Conservation (phyloP, 768 basidiomycete genomes). For the Guyanaporus albipodus region DNA sequence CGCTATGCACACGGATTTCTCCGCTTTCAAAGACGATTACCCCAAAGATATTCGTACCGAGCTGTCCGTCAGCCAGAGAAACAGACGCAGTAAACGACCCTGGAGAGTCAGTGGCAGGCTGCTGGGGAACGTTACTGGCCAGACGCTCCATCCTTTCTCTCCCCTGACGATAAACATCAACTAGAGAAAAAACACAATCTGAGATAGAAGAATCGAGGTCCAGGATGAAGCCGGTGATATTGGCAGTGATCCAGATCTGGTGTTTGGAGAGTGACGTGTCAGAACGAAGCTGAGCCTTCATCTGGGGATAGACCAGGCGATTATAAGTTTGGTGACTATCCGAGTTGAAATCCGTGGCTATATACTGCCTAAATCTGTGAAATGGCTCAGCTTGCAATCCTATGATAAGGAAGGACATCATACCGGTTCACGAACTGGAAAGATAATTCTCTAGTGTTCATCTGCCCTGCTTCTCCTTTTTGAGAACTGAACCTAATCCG, state of each 20-base stretch:
- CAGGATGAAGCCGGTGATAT: constrained; percentile 79
- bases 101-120: background rate
- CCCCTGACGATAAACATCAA: constrained; percentile 82
- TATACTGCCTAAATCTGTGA: constrained; percentile 72
- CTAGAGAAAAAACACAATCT: constrained; percentile 71
- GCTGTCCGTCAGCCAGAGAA: constrained; percentile 22
- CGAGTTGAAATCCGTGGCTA: constrained; percentile 64
- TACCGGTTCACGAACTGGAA: constrained; percentile 85
- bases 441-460: constrained; percentile 65
- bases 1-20: constrained; percentile 69
- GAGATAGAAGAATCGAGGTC: constrained; percentile 82
- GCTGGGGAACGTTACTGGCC: constrained; percentile 50
- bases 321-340: constrained; percentile 67
- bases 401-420: constrained; percentile 15
- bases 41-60: constrained; percentile 58
- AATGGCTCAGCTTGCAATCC: constrained; percentile 4
- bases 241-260: constrained; percentile 59
- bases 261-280: constrained; percentile 45
- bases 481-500: constrained; percentile 69
- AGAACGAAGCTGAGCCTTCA: constrained; percentile 70
- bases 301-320: constrained; percentile 72
- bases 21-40: constrained; percentile 83
- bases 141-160: constrained; percentile 72
- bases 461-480: constrained; percentile 75
- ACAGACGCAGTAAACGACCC: constrained; percentile 4